phyloP scores from a whole-genome alignment of 2,329 filamentous ascomycete genomes.

The Colletotrichum sp. region DNA sequence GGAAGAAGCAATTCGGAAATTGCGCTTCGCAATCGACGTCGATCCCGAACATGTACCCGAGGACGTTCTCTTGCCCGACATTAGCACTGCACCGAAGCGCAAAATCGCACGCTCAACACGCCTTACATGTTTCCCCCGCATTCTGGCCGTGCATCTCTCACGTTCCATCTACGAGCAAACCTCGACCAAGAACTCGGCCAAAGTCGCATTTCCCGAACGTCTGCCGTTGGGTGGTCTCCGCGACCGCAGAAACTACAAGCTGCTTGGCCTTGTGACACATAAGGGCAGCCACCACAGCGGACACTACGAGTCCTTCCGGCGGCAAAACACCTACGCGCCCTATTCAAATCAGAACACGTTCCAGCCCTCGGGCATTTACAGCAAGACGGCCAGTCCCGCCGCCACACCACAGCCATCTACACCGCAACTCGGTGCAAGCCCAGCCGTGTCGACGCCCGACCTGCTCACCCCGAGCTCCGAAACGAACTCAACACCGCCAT shows the following conservation, averaged over 20 bases:
- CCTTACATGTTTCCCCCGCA: slow-evolving; percentile 85
- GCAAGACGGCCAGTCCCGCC: slow-evolving; percentile 60
- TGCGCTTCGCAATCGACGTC: slow-evolving; percentile 73
- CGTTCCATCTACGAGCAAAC: slow-evolving; percentile 87
- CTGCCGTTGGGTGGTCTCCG: slow-evolving; percentile 82
- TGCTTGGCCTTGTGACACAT: slow-evolving; percentile 89
- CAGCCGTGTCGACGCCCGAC: slow-evolving; percentile 52
- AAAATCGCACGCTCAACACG: slow-evolving; percentile 87
- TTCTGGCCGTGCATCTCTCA: slow-evolving; percentile 90
- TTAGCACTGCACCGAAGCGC: slow-evolving; percentile 76
- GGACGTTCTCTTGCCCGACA: slow-evolving; percentile 76
- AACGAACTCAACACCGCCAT: slow-evolving; percentile 40
- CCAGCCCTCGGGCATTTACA: slow-evolving; percentile 76
- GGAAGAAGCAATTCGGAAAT: slow-evolving; percentile 42
- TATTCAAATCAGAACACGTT: slow-evolving; percentile 85
- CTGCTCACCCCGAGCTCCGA: slow-evolving; percentile 44
- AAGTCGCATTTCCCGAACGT: slow-evolving; percentile 90
- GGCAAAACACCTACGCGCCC: slow-evolving; percentile 76
- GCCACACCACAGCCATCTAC: slow-evolving; percentile 56
- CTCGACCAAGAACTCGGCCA: slow-evolving; percentile 93
- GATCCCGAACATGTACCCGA: slow-evolving; percentile 81
- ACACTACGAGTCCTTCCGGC: slow-evolving; percentile 94
- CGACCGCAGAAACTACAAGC: slow-evolving; percentile 78
- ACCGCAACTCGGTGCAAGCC: slow-evolving; percentile 48
- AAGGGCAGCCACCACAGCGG: slow-evolving; percentile 96